A percentile compares a stretch with the other conserved stretches of the same genome.
phyloP scores from a whole-genome alignment of 805 yeast species.

The Metschnikowia santaceciliae region DNA sequence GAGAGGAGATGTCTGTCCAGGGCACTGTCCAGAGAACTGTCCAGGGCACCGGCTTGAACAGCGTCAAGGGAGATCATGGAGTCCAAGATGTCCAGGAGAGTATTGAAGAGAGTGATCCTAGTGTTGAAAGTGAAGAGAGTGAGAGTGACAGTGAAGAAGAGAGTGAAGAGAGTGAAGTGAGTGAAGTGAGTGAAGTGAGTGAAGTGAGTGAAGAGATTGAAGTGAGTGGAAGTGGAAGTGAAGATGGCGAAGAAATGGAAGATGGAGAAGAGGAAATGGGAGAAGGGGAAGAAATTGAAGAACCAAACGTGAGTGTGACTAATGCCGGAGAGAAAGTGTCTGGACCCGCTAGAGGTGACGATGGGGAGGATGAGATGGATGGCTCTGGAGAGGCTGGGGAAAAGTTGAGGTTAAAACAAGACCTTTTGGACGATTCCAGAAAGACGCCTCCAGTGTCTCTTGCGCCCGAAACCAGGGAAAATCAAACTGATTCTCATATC shows the following conservation, averaged over 20 bases:
- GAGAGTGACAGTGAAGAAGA: constrained; percentile 20
- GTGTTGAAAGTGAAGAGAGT: constrained; percentile 9
- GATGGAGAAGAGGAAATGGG: not conserved
- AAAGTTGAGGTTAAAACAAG: constrained; percentile 14
- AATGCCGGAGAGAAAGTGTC: constrained; percentile 12
- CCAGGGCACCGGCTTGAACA: too few species aligned
- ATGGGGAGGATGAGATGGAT: not conserved
- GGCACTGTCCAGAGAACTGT: too few species aligned
- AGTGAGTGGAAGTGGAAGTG: constrained; percentile 3
- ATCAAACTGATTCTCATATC: not conserved
- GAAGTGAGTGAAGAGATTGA: constrained; percentile 14
- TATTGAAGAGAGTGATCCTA: constrained; percentile 2
- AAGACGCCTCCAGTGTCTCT: constrained; percentile 10
- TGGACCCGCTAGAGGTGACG: constrained; percentile 6
- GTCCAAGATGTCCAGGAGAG: too few species aligned
- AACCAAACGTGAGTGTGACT: too few species aligned
- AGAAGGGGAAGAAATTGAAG: not conserved
- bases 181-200: constrained; percentile 11
- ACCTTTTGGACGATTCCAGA: constrained; percentile 13
- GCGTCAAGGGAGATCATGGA: too few species aligned
- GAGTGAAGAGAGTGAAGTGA: constrained; percentile 14
- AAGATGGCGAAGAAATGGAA: constrained; percentile 10
- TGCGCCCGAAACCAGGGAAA: too few species aligned
- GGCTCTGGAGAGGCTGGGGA: constrained; percentile 11
- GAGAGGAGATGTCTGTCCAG: not conserved